A percentile compares a stretch with the other conserved stretches of the same genome.
phyloP scores from a whole-genome alignment of 768 basidiomycete species.

The Amyloporia xantha region DNA sequence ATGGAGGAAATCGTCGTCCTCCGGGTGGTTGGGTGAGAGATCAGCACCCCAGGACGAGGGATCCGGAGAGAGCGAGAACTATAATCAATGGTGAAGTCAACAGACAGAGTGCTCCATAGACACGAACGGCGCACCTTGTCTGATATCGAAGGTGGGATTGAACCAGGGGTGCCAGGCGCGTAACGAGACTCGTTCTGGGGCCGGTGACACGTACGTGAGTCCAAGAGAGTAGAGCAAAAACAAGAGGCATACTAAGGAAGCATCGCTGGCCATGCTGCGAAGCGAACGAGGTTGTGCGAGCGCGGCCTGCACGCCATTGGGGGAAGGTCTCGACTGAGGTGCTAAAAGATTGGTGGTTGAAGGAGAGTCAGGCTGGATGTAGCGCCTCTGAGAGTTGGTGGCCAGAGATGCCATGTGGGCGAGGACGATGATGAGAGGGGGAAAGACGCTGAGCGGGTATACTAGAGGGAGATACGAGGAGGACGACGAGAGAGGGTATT shows the following conservation, averaged over 20 bases:
- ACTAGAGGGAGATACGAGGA: not conserved
- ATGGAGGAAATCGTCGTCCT: constrained; percentile 70
- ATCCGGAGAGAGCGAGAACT: constrained; percentile 74
- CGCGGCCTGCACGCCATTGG: constrained; percentile 16
- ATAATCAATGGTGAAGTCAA: not conserved
- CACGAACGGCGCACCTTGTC: constrained; percentile 15
- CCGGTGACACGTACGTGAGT: not conserved
- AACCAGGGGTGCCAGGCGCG: constrained; percentile 3
- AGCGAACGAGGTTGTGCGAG: constrained; percentile 10
- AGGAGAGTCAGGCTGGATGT: constrained; percentile 11
- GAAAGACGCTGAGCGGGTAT: constrained; percentile 10
- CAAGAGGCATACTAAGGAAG: constrained; percentile 11
- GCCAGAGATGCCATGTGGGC: constrained; percentile 16
- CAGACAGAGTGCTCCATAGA: too few species aligned
- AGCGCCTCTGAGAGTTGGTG: constrained; percentile 11
- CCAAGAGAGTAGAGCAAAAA: too few species aligned
- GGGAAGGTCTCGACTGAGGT: constrained; percentile 5
- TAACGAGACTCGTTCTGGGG: constrained; percentile 15
- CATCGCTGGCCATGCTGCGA: constrained; percentile 15
- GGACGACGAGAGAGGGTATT: not conserved
- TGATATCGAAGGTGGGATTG: constrained; percentile 16
- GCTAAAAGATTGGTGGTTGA: constrained; percentile 17
- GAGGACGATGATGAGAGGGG: constrained; percentile 3
- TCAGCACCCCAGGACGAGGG: constrained; percentile 69
- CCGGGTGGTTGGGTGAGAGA: constrained; percentile 39